Conservation (phyloP, 192 early-diverging fungal genomes). For the Gamsiella multidivaricata region DNA sequence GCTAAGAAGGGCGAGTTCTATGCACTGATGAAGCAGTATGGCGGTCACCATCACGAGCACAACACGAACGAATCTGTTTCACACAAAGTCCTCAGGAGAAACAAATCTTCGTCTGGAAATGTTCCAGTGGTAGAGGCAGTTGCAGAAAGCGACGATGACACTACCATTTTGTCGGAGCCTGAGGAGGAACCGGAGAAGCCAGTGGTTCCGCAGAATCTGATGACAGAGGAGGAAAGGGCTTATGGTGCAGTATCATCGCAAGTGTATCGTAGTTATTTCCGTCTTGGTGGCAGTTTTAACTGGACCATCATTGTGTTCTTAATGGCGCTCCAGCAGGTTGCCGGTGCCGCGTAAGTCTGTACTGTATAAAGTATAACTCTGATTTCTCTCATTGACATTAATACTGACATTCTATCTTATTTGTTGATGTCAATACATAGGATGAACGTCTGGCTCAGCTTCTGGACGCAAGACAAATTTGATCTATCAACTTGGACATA, state of each 20-base stretch:
- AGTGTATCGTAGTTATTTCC: constrained; percentile 32
- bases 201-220: constrained; percentile 8
- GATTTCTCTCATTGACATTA: no score
- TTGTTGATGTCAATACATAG: constrained; percentile 4
- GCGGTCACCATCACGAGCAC: constrained; percentile 41
- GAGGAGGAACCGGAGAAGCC: constrained; percentile 12
- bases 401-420: neutral
- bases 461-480: constrained; percentile 35
- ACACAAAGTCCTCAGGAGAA: neutral
- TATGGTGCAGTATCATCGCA: constrained; percentile 21
- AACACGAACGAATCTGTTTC: neutral
- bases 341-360: constrained; percentile 27
- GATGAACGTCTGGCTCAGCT: constrained; percentile 48
- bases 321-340: constrained; percentile 28
- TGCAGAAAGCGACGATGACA: constrained; percentile 36
- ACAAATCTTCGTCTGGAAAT: constrained; percentile 3
- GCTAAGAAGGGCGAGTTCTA: constrained; percentile 65
- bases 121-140: neutral
- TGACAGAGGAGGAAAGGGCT: constrained; percentile 35
- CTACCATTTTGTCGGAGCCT: constrained; percentile 19
- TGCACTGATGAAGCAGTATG: constrained; percentile 77
- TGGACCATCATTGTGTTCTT: constrained; percentile 28
- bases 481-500: constrained; percentile 36
- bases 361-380: no score
- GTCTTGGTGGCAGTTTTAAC: constrained; percentile 13